Conservation (phyloP, 208 protist genomes). For the Zelonia costaricensis region DNA sequence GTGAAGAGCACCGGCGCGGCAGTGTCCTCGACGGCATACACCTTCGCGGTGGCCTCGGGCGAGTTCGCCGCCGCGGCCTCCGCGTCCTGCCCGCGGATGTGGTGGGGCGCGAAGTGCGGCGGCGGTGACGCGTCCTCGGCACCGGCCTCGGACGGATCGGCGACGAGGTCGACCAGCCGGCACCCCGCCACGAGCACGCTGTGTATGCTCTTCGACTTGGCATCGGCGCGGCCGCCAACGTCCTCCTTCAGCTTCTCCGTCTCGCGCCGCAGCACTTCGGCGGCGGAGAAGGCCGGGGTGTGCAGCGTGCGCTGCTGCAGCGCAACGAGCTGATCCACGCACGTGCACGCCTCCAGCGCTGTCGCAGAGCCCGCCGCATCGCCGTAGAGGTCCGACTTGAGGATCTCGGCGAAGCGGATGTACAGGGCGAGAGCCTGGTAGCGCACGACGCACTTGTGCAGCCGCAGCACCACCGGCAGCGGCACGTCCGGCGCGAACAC, state of each 20-base stretch:
- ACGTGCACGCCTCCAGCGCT: conserved; percentile 11
- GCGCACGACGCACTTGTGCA: conserved; percentile 53
- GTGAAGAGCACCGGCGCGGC: conserved; percentile 58
- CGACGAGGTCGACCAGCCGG: conserved; percentile 20
- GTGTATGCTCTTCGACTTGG: conserved; percentile 1
- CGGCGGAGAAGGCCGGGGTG: conserved; percentile 15
- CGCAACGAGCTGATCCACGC: conserved; percentile 27
- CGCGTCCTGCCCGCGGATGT: background rate
- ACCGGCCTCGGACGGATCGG: conserved; percentile 10
- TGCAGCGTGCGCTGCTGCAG: conserved; percentile 29
- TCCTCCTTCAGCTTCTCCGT: conserved; percentile 17
- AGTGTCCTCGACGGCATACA: conserved; percentile 43
- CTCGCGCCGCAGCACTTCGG: conserved; percentile 16
- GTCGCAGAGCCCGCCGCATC: conserved; percentile 24
- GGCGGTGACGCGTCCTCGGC: background rate
- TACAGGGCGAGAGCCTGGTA: conserved; percentile 45
- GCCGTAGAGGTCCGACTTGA: conserved; percentile 29
- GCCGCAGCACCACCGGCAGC: conserved; percentile 48
- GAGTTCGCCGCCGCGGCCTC: too few species aligned
- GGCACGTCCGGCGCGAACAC: conserved; percentile 21
- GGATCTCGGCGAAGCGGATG: conserved; percentile 41
- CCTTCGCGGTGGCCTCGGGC: background rate
- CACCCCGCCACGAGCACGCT: conserved; percentile 19
- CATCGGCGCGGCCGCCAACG: conserved; percentile 6
- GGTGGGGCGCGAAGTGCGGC: background rate